Percentiles rank a stretch among this genome's conserved stretches.
Evolutionary conservation across 495 filamentous ascomycete genomes (phyloP).

Genomic region (Penicillium cinerascens): DNA sequence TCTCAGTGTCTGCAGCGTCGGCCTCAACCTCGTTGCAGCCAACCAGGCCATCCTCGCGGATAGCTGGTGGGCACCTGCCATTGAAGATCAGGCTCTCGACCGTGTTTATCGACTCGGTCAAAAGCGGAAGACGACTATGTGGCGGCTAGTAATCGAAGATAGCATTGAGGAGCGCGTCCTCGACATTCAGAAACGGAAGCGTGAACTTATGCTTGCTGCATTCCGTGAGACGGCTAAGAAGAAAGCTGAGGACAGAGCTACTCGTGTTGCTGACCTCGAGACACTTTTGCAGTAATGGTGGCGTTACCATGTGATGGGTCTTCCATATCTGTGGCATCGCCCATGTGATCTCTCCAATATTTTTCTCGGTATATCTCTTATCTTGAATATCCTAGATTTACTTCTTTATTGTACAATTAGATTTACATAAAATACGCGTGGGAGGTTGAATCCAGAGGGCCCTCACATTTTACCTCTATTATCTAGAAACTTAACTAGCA

Average conservation of each 20-base stretch:
- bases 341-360: neutral
- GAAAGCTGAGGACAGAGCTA: conserved; percentile 45
- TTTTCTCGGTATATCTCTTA: neutral
- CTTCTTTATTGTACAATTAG: conserved; percentile 4
- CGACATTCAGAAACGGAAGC: conserved; percentile 76
- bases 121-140: conserved; percentile 71
- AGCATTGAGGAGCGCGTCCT: conserved; percentile 86
- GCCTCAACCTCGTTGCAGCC: conserved; percentile 83
- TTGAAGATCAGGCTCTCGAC: conserved; percentile 92
- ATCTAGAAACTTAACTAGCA: too few relatives aligned
- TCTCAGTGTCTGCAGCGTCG: conserved; percentile 79
- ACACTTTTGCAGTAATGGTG: conserved; percentile 39
- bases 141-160: conserved; percentile 76
- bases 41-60: conserved; percentile 84
- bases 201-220: conserved; percentile 72
- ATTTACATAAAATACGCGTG: neutral
- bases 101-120: conserved; percentile 88
- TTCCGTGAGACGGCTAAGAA: conserved; percentile 62
- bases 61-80: conserved; percentile 90
- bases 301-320: neutral
- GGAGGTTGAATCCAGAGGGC: too few relatives aligned
- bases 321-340: neutral
- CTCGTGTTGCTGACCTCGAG: conserved; percentile 57
- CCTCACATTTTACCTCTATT: too few relatives aligned
- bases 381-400: neutral